Base-by-base conservation (phyloP, 23 red algal species). In the Pyropia haitanensis region DNA sequence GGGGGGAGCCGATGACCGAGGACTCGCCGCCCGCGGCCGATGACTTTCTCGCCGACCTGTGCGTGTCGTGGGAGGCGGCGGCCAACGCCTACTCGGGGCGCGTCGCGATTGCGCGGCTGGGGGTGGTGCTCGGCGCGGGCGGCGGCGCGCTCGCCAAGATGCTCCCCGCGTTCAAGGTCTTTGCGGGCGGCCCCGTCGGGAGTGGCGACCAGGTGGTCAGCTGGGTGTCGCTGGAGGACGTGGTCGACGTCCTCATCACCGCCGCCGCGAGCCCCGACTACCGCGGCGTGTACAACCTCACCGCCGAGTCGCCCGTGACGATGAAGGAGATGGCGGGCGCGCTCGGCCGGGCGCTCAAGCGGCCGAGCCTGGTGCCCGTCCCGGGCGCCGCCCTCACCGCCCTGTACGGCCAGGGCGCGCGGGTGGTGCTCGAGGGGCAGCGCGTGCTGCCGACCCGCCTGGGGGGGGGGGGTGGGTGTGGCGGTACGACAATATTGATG, bases 191-290 rank as follows among this genome's bases (percentile, higher is more conserved):
- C 0, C 52, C 80, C 4, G 60, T 98, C 2, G 94, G 94, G 14
- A 76, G 65, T 21, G 94, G 94, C 16, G 23, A 48, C 8, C 94
- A 98, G 70, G 76, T 75, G 86, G 75, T 98, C 48, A 88, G 86
- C 6, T 98, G 94, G 94, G 71, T 98, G 25, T 86, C 91, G 22
- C 23, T 98, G 3, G 65, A 76, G 49, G 94, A 98, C 49, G 15
- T 88, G 63, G 73, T 81, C 21, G 15, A 75, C 2, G 48, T 91
- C 8, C 70, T 88, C 18, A 23, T 67, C 21, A 29, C 18, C 26
- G 82, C 85, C 24, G 27, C 60, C 15, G 63, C 51, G 2, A 57
- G 71, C 54, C 55, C 64, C 8, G 8, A 17, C 25, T 78, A 88
- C 65, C 12, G 39, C 14, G 94, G 94, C 56, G 94, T 76, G 64